A percentile compares a stretch with the other conserved stretches of the same genome.
Evolutionary conservation across 208 protist species (phyloP).

Genomic region (Trypanosoma platydactyli): DNA sequence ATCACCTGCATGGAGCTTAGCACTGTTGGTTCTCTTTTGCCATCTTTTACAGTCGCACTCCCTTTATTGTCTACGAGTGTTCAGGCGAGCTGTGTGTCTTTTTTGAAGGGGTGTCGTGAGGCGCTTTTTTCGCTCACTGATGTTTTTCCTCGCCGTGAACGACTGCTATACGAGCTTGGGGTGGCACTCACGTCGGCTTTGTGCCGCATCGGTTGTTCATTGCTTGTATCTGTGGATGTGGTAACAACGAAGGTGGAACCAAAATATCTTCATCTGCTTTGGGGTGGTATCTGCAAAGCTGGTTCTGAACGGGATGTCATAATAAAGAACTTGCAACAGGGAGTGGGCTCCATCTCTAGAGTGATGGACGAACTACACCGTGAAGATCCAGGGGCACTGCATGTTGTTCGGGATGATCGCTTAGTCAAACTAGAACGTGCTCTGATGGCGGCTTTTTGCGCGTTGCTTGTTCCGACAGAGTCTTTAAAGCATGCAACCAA

Average conservation of each 20-base stretch:
- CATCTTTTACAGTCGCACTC: constrained; percentile 76
- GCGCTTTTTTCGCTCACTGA: constrained; percentile 63
- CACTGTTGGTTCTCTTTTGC: constrained; percentile 69
- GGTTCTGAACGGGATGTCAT: constrained; percentile 74
- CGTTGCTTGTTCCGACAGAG: constrained; percentile 62
- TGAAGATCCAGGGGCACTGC: constrained; percentile 61
- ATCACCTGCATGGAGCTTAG: constrained; percentile 59
- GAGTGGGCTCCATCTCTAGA: constrained; percentile 66
- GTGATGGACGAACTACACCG: constrained; percentile 75
- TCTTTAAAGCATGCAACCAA: constrained; percentile 43
- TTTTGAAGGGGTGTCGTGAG: constrained; percentile 65
- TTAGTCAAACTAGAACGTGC: constrained; percentile 72
- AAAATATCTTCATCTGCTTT: constrained; percentile 60
- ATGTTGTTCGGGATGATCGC: constrained; percentile 69
- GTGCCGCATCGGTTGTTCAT: constrained; percentile 67
- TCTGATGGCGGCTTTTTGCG: constrained; percentile 84
- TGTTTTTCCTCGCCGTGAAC: constrained; percentile 26
- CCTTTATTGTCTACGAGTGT: constrained; percentile 67
- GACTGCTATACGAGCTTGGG: constrained; percentile 52
- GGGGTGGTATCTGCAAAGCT: constrained; percentile 52
- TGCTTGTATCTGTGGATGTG: constrained; percentile 41
- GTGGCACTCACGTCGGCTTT: constrained; percentile 74
- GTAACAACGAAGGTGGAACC: constrained; percentile 19
- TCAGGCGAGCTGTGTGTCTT: constrained; percentile 40
- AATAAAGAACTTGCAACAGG: constrained; percentile 83